These are phyloP conservation scores for Yarrowia sp. DNA, from an alignment of 805 yeast genomes.

Conservation along the genomic window DNA sequence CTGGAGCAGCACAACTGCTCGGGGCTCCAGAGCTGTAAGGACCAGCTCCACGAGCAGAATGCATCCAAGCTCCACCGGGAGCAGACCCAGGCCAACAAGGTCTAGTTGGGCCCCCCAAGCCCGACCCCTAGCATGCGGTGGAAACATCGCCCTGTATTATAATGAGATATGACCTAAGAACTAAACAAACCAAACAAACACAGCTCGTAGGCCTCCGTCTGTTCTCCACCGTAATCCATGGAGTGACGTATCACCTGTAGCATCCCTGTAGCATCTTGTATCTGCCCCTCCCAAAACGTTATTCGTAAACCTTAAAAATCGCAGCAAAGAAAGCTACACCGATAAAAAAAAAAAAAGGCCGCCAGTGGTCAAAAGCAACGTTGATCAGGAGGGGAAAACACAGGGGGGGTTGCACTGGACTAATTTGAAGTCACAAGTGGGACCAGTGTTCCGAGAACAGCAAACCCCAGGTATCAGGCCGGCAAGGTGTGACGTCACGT, in stretches of 20 bases:
- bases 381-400: slow-evolving; percentile 14
- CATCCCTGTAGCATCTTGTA: background rate
- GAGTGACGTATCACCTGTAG: slow-evolving; percentile 12
- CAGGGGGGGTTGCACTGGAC: no score
- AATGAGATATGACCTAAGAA: slow-evolving; percentile 22
- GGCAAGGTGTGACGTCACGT: no score
- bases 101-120: slow-evolving; percentile 49
- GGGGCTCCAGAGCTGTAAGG: slow-evolving; percentile 81
- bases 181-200: no score
- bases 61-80: slow-evolving; percentile 83
- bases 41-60: slow-evolving; percentile 80
- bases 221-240: no score
- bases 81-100: slow-evolving; percentile 80
- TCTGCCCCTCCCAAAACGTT: slow-evolving; percentile 21
- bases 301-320: background rate
- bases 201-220: no score
- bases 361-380: slow-evolving; percentile 28
- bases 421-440: no score
- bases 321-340: slow-evolving; percentile 4
- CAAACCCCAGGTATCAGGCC: no score
- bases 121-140: slow-evolving; percentile 19
- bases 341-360: background rate
- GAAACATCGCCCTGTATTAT: slow-evolving; percentile 23
- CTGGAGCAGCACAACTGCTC: slow-evolving; percentile 84
- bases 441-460: no score